phyloP scores from a whole-genome alignment of 345 rosid genomes.

The Mercurialis annua region DNA sequence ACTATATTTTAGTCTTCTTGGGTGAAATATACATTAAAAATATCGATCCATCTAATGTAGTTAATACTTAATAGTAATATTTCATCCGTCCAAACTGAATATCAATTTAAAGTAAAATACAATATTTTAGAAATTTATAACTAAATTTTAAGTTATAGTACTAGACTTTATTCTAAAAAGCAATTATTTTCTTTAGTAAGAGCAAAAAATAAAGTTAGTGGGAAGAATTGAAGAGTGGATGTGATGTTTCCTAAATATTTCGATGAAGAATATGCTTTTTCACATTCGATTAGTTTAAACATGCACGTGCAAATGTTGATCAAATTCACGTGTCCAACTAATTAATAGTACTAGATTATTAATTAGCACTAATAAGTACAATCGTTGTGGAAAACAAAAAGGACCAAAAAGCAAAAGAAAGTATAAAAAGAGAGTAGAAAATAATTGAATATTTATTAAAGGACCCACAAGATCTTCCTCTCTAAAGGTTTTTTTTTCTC shows the following conservation, averaged over 20 bases:
- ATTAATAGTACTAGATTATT: background rate
- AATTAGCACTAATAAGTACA: background rate
- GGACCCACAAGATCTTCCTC: conserved; percentile 11
- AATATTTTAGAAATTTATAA: too few species aligned
- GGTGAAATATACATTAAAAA: too few species aligned
- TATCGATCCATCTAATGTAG: too few species aligned
- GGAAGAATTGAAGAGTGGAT: background rate
- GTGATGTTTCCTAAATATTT: background rate
- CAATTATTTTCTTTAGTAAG: too few species aligned
- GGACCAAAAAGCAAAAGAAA: background rate
- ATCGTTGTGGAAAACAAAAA: background rate
- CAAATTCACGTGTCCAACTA: conserved; percentile 2
- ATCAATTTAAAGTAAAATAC: too few species aligned
- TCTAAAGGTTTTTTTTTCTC: background rate
- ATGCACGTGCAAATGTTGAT: background rate
- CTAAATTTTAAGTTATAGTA: too few species aligned
- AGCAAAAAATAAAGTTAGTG: too few species aligned
- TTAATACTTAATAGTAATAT: too few species aligned
- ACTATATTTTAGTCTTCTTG: too few species aligned
- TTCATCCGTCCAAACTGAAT: too few species aligned
- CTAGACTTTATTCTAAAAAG: too few species aligned
- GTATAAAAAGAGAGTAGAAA: background rate
- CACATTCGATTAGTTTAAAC: background rate
- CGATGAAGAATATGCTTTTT: conserved; percentile 10
- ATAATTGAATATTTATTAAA: background rate